phyloP scores from a whole-genome alignment of 306 rosid species.

The Vicia villosa region DNA sequence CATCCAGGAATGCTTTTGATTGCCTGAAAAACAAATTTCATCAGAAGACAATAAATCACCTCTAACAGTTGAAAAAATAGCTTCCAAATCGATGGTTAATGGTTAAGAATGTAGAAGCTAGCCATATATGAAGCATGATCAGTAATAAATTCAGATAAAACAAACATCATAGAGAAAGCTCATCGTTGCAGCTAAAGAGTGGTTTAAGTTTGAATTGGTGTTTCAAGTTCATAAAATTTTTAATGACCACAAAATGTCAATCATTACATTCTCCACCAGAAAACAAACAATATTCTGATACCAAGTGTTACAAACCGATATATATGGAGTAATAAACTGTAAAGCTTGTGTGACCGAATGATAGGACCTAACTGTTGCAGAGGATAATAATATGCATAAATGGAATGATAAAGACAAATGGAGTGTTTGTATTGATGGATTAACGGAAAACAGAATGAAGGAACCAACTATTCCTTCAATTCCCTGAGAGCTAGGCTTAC shows the following conservation, averaged over 20 bases:
- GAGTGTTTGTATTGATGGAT: no score
- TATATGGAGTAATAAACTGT: not conserved
- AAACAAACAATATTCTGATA: slow-evolving; percentile 6
- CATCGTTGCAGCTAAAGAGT: not conserved
- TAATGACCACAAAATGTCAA: slow-evolving; percentile 5
- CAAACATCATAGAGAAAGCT: slow-evolving; percentile 8
- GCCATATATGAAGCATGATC: slow-evolving; percentile 14
- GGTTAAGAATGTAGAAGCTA: slow-evolving; percentile 26
- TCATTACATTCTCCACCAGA: not conserved
- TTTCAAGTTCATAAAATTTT: not conserved
- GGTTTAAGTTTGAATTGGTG: slow-evolving; percentile 5
- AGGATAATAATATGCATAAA: no score
- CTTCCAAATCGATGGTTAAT: not conserved
- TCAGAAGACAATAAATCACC: slow-evolving; percentile 28
- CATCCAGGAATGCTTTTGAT: slow-evolving; percentile 82
- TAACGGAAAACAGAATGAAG: no score
- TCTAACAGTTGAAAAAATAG: not conserved
- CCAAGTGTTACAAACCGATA: not conserved
- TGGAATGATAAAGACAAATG: no score
- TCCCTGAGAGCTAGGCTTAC: no score
- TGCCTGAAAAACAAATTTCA: slow-evolving; percentile 56
- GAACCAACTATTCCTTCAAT: no score
- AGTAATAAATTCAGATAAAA: slow-evolving; percentile 12
- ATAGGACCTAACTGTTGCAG: no score
- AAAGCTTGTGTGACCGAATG: not conserved